Base-by-base conservation (phyloP, 1,284 basidiomycete species). In the Hymenochaete sp. region DNA sequence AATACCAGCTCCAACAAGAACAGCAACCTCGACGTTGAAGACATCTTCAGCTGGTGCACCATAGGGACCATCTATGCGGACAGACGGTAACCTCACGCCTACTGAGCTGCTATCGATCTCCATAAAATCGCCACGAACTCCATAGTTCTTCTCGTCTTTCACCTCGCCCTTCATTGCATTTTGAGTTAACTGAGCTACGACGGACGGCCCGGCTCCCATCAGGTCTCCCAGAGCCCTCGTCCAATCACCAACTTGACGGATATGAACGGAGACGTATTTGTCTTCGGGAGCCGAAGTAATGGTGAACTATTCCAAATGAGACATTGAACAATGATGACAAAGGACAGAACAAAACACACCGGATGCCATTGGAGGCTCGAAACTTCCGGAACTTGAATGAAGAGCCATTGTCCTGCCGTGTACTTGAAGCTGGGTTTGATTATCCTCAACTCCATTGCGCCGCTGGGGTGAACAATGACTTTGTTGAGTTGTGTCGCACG, bases 281-380 rank as follows among this genome's bases (percentile, higher is more conserved):
- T 93, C 90, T 56, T 91, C 88, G 1, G 90, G 90, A 13, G 91
- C 88, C 38, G 87, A 91, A 0, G 90, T 92, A 65, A 93, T 93
- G 31, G 90, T 93, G 65, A 93, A 93, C 78, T 91, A 42, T 35
- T 33, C 47, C 44, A 44, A 46, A 53, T 48, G 44, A 22, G 8
- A 22, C 42, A 27, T 32, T 22, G 42, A 27, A 42, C 21, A 33
- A 39, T 28, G 18, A 48, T 42, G 16, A 36, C 45, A 31, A 44
- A 27, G 26, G 18, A 50, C 4, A 13, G 3, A 25, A n/a, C 10
- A 38, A 29, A 6, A 65, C 79, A 52, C 56, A 87, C 86, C n/a
- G 88, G 86, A 63, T 90, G 88, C 90, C 90, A 93, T 60, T 93
- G 87, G 59, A 72, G 80, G n/a, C 58, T 63, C 22, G 87, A 91